phyloP scores from a whole-genome alignment of 441 rosid species.

The Dalechampia spathulata region DNA sequence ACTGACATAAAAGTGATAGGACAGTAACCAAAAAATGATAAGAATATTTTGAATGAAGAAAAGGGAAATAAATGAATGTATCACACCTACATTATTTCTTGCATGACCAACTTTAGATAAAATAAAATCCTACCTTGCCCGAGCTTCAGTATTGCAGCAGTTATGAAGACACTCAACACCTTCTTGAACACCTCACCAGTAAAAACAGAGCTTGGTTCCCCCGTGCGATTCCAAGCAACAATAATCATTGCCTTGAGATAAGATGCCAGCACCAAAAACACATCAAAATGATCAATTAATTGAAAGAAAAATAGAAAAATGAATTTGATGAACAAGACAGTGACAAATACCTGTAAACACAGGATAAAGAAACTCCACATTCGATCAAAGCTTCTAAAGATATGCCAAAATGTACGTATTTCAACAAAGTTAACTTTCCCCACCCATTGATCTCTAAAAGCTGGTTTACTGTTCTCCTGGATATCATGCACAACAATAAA shows the following conservation, averaged over 20 bases:
- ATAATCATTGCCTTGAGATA: slow-evolving; percentile 82
- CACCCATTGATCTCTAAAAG: slow-evolving; percentile 62
- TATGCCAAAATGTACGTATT: slow-evolving; percentile 94
- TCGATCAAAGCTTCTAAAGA: slow-evolving; percentile 97
- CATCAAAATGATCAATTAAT: slow-evolving; percentile 14
- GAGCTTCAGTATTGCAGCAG: slow-evolving; percentile 94
- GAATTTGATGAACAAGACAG: not conserved
- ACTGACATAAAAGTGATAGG: too few relatives aligned
- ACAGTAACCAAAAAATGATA: too few relatives aligned
- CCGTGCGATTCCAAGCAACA: slow-evolving; percentile 85
- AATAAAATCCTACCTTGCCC: slow-evolving; percentile 66
- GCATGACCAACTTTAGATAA: not conserved
- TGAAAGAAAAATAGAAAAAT: not conserved
- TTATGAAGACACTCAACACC: slow-evolving; percentile 82
- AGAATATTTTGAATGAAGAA: too few relatives aligned
- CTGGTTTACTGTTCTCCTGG: slow-evolving; percentile 65
- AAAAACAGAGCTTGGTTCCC: slow-evolving; percentile 51
- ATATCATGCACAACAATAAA: slow-evolving; percentile 7
- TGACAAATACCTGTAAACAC: slow-evolving; percentile 64
- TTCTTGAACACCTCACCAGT: slow-evolving; percentile 56
- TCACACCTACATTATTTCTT: too few relatives aligned
- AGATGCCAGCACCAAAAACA: slow-evolving; percentile 20
- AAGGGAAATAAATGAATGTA: too few relatives aligned
- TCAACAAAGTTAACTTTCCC: slow-evolving; percentile 99
- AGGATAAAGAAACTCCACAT: slow-evolving; percentile 98